phyloP scores from a whole-genome alignment of 2,329 filamentous ascomycete genomes.

The Akanthomyces dipterigenus region DNA sequence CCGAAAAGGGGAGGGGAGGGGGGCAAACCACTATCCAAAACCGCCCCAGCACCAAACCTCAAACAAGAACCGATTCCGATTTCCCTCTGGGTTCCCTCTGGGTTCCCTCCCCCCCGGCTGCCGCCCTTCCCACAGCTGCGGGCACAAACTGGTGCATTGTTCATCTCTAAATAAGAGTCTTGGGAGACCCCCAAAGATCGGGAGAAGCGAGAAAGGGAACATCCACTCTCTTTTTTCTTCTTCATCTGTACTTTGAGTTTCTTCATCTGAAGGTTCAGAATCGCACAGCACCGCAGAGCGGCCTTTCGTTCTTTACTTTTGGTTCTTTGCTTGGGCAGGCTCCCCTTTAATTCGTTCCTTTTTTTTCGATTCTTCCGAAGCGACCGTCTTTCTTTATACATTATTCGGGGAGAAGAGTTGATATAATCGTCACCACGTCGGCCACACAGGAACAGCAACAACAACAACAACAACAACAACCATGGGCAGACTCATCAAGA shows the following conservation, averaged over 20 bases:
- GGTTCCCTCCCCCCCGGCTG: no score
- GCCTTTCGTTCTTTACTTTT: slow-evolving; percentile 2
- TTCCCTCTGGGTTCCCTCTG: no score
- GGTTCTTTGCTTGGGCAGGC: background rate
- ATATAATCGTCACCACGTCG: background rate
- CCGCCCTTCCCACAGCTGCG: no score
- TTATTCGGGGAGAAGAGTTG: background rate
- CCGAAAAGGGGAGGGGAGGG: no score
- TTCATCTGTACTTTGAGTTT: slow-evolving; percentile 10
- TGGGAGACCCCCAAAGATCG: background rate
- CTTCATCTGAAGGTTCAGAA: slow-evolving; percentile 3
- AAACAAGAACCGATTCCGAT: background rate
- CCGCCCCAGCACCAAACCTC: background rate
- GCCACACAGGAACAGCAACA: no score
- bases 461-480: no score
- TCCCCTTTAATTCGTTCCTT: background rate
- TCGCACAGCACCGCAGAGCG: slow-evolving; percentile 7
- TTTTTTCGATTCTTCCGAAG: background rate
- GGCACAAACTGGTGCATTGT: no score
- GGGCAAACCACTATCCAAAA: background rate
- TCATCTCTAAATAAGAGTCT: slow-evolving; percentile 4
- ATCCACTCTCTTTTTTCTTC: slow-evolving; percentile 11
- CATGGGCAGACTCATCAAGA: slow-evolving; percentile 99
- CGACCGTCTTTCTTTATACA: background rate
- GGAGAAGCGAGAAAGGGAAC: background rate